Evolutionary conservation across 192 early-diverging fungal species (phyloP).

Genomic region (Paraglomus occultum): DNA sequence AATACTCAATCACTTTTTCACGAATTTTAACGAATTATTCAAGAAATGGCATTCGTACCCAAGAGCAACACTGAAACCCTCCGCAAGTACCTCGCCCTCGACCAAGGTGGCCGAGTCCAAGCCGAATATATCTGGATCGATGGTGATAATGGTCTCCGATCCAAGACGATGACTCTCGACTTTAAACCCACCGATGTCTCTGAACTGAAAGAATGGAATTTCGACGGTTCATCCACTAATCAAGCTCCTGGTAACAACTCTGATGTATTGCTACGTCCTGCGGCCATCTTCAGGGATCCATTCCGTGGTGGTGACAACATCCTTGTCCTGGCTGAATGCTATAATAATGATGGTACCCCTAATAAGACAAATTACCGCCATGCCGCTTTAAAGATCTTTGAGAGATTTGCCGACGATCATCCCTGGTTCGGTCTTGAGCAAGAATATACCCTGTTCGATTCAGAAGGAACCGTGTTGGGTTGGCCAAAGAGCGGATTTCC

Average conservation of each 20-base stretch:
- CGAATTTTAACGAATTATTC: too few species aligned
- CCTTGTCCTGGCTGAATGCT: conserved; percentile 50
- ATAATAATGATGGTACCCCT: conserved; percentile 55
- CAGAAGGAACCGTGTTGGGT: conserved; percentile 44
- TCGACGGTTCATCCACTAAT: conserved; percentile 55
- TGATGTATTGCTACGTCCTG: conserved; percentile 50
- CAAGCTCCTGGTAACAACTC: conserved; percentile 55
- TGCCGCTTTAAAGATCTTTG: conserved; percentile 40
- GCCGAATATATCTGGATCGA: conserved; percentile 59
- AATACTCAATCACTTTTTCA: too few species aligned
- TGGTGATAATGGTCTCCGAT: conserved; percentile 44
- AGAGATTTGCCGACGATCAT: conserved; percentile 35
- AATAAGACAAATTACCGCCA: conserved; percentile 51
- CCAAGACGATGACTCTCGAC: conserved; percentile 50
- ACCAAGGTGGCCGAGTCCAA: conserved; percentile 48
- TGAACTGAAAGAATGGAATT: conserved; percentile 56
- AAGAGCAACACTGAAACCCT: conserved; percentile 34
- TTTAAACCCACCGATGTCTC: conserved; percentile 26
- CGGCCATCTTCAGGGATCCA: conserved; percentile 49
- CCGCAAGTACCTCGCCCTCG: conserved; percentile 46
- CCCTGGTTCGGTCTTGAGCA: conserved; percentile 62
- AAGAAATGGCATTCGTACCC: neutral
- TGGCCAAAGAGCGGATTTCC: conserved; percentile 59
- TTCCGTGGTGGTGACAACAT: conserved; percentile 57
- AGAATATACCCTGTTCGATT: conserved; percentile 54